These are phyloP conservation scores for Scleromitrula shiraiana DNA, from an alignment of 2,329 filamentous ascomycete species.

Conservation along the genomic window DNA sequence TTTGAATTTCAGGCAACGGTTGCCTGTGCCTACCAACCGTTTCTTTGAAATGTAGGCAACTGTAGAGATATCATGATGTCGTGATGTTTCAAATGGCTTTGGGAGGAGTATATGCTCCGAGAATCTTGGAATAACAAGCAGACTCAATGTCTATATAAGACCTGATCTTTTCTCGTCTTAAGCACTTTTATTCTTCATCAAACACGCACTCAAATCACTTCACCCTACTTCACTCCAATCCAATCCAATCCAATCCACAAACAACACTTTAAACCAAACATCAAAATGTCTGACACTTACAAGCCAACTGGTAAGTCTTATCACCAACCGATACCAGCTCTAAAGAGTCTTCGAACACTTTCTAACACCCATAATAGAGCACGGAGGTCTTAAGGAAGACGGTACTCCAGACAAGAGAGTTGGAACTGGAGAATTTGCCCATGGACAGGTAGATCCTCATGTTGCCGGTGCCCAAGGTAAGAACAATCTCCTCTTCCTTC, in stretches of 20 bases:
- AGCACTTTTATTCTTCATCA: background rate
- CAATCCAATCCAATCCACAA: background rate
- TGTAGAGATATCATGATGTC: background rate
- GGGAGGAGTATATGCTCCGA: background rate
- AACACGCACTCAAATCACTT: background rate
- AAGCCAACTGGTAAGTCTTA: conserved; percentile 14
- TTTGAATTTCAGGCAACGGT: too few species aligned
- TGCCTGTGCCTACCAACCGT: too few species aligned
- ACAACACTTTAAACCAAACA: background rate
- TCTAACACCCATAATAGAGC: conserved; percentile 25
- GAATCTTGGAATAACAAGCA: background rate
- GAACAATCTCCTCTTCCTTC: too few species aligned
- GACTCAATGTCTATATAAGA: background rate
- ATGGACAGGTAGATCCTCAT: background rate
- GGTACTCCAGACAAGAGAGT: conserved; percentile 35
- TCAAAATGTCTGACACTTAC: conserved; percentile 14
- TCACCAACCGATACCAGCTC: background rate
- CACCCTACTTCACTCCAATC: background rate
- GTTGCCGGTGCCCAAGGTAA: background rate
- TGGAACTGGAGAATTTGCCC: conserved; percentile 28
- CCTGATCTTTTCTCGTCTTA: background rate
- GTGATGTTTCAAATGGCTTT: background rate
- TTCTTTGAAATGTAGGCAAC: too few species aligned
- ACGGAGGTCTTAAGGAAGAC: conserved; percentile 36
- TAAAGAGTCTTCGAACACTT: background rate